Conservation (phyloP, 176 grass and related monocot species). For the Dendrocalamus sinicus region DNA sequence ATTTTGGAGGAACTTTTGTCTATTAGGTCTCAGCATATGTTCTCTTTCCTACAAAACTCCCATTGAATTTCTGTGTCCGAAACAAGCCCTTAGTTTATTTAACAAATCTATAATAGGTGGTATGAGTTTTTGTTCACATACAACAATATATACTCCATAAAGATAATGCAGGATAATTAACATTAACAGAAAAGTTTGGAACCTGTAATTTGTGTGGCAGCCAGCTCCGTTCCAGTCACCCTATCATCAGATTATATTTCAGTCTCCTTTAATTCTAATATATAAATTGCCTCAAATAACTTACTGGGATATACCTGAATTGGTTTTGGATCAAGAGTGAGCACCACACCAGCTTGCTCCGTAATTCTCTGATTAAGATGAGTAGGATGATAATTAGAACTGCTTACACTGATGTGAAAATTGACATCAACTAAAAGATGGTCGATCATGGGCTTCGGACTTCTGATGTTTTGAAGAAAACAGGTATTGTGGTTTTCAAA, state of each 20-base stretch:
- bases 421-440: not conserved
- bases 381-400: conserved; percentile 42
- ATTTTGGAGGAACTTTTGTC: not conserved
- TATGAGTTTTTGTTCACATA: not conserved
- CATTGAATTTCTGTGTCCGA: not conserved
- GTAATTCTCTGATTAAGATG: conserved; percentile 85
- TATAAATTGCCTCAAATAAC: conserved; percentile 32
- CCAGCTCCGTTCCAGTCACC: conserved; percentile 99
- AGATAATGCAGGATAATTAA: not conserved
- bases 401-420: not conserved
- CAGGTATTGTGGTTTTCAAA: not conserved
- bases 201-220: conserved; percentile 99
- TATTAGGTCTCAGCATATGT: conserved; percentile 7
- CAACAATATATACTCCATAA: not conserved
- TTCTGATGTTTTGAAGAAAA: conserved; percentile 11
- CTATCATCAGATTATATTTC: conserved; percentile 47
- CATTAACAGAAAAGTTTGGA: not conserved
- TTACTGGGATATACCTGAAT: conserved; percentile 71
- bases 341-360: conserved; percentile 94
- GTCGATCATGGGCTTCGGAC: not conserved
- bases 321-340: conserved; percentile 97
- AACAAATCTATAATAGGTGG: not conserved
- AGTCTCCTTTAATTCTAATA: conserved; percentile 3
- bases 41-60: not conserved
- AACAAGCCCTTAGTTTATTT: not conserved